A percentile compares a stretch with the other conserved stretches of the same genome.
Conservation (phyloP, 1,284 basidiomycete species). For the Melampsora americana region DNA sequence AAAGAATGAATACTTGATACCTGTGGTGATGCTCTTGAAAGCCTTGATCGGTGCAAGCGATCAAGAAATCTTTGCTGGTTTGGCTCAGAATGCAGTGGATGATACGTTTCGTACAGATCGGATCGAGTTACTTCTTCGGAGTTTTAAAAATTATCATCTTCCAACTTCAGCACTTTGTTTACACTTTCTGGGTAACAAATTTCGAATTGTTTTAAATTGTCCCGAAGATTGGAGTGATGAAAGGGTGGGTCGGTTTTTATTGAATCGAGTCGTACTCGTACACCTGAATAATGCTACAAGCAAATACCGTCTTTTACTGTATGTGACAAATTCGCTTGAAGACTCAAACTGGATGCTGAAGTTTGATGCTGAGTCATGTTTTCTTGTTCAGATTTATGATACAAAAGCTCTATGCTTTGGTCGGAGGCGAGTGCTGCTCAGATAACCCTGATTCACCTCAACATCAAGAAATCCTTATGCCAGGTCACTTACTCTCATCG, state of each 20-base stretch:
- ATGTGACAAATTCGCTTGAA: slow-evolving; percentile 55
- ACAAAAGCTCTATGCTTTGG: slow-evolving; percentile 87
- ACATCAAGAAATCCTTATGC: slow-evolving; percentile 94
- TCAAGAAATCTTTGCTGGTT: slow-evolving; percentile 95
- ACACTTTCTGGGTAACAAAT: slow-evolving; percentile 96
- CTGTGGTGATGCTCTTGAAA: slow-evolving; percentile 94
- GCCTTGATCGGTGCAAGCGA: slow-evolving; percentile 91
- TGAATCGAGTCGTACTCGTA: slow-evolving; percentile 83
- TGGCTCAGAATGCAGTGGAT: slow-evolving; percentile 93
- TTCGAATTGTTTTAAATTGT: slow-evolving; percentile 82
- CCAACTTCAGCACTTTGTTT: slow-evolving; percentile 89
- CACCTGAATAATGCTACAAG: slow-evolving; percentile 86
- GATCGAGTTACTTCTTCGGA: slow-evolving; percentile 92
- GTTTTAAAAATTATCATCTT: slow-evolving; percentile 87
- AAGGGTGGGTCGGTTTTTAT: slow-evolving; percentile 75
- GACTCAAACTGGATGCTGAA: too few species aligned
- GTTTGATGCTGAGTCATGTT: too few species aligned
- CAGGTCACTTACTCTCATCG: slow-evolving; percentile 89
- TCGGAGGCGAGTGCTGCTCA: slow-evolving; percentile 82
- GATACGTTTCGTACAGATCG: slow-evolving; percentile 98
- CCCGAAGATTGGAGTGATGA: slow-evolving; percentile 91
- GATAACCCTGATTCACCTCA: slow-evolving; percentile 99
- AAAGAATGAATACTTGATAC: slow-evolving; percentile 98
- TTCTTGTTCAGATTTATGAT: slow-evolving; percentile 76
- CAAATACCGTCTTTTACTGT: slow-evolving; percentile 96